Evolutionary conservation across 208 protist species (phyloP), one percentile per base, ranked within the genome.

Genomic region (Crithidia bombi): DNA sequence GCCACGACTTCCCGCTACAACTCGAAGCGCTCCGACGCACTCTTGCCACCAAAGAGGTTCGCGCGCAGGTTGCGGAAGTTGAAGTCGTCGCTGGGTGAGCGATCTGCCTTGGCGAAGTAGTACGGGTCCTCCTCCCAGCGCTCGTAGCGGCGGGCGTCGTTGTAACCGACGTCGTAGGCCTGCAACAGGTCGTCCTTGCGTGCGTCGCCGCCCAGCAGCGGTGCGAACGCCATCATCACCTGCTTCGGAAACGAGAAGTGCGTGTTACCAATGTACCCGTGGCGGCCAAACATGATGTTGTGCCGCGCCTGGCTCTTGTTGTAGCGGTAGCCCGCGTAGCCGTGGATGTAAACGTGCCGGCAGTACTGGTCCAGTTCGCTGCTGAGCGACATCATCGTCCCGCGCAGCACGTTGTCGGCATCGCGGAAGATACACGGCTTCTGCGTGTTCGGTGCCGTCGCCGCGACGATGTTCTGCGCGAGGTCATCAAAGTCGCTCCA

Each of bases 81-180:
- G 70, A 91, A 91, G 73, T 96, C 86, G 64, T 93, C 88, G 55
- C 75, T 84, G 28, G 88, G 86, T 9, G 83, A 87, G 46, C 91
- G 88, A 59, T 96, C 91, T 0, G 88, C 79, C 79, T 94, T 96
- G 17, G 89, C 82, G 66, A 83, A 96, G 69, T 87, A 87, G 74
- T 96, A 96, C 30, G 92, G 84, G 56, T 96, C 92, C 65, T 96
- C 92, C 63, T 96, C 92, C 90, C 92, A 96, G 12, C 92, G 89
- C 66, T 93, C 87, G 66, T 95, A 96, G 23, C 88, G 85, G 12
- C 85, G 76, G 4, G 92, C 92, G 49, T 96, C 92, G 67, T 93
- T 83, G 74, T 92, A 94, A 23, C 92, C 92, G 23, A 82, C 86
- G 58, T 96, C 89, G 71, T 90, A 96, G 35, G 91, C 88, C 69